Evolutionary conservation across 2,329 filamentous ascomycete species (phyloP).

Genomic region (Trichophyton mentagrophytes): DNA sequence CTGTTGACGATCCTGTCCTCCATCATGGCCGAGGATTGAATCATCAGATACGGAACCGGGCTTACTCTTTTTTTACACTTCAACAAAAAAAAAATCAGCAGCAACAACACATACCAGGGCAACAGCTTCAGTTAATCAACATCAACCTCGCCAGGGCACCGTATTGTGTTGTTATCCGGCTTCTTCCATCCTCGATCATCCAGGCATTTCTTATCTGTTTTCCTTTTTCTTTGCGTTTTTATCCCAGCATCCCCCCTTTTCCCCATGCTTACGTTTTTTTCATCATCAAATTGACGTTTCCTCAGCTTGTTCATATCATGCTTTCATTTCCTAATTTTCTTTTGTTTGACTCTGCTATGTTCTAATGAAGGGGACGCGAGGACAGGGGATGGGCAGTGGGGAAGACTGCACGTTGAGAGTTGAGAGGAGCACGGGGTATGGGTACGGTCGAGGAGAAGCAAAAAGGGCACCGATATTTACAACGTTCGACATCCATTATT

Average conservation of each 20-base stretch:
- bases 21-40: background rate
- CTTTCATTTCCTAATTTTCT: constrained; percentile 9
- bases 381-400: background rate
- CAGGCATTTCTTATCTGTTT: constrained; percentile 9
- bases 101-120: background rate
- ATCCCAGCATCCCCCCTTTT: constrained; percentile 7
- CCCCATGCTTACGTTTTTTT: constrained; percentile 3
- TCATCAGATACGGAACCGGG: background rate
- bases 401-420: background rate
- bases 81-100: background rate
- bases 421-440: background rate
- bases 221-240: constrained; percentile 7
- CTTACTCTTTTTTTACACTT: background rate
- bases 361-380: constrained; percentile 7
- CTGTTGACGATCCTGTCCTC: background rate
- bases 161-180: background rate
- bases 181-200: constrained; percentile 6
- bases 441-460: background rate
- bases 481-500: constrained; percentile 16
- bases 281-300: constrained; percentile 7
- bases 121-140: background rate
- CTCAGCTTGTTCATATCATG: constrained; percentile 2
- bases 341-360: background rate
- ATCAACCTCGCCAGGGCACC: background rate
- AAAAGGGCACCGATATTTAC: constrained; percentile 4